These are phyloP conservation scores for Penicillium expansum DNA, from an alignment of 2,329 filamentous ascomycete genomes.

Conservation along the genomic window DNA sequence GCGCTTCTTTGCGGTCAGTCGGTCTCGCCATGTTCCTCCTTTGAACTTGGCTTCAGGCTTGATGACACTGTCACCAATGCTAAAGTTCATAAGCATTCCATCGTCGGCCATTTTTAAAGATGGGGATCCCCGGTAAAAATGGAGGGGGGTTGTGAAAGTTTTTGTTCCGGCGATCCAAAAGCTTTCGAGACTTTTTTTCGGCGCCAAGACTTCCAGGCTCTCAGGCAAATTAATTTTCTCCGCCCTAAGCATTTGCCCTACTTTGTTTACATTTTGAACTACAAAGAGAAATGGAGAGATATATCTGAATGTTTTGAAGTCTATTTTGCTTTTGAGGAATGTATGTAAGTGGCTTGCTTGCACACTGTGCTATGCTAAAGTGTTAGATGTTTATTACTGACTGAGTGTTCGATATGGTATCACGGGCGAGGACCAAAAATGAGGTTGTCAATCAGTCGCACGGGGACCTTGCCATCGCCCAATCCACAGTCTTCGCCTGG, in stretches of 20 bases:
- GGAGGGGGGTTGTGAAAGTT: constrained; percentile 2
- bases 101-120: constrained; percentile 74
- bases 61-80: constrained; percentile 66
- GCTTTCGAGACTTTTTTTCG: constrained; percentile 27
- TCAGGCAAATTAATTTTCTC: constrained; percentile 36
- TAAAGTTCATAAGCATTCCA: constrained; percentile 92
- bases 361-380: not conserved
- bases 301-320: constrained; percentile 5
- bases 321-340: not conserved
- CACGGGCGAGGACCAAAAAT: constrained; percentile 54
- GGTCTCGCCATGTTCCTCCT: constrained; percentile 90
- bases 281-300: not conserved
- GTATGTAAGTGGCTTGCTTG: not conserved
- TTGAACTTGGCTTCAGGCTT: constrained; percentile 65
- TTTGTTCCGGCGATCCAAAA: constrained; percentile 11
- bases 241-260: constrained; percentile 35
- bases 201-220: constrained; percentile 21
- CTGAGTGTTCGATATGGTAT: not conserved
- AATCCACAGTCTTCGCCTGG: constrained; percentile 68
- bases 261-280: constrained; percentile 23
- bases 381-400: not conserved
- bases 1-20: constrained; percentile 73
- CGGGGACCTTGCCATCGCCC: constrained; percentile 69
- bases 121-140: constrained; percentile 3
- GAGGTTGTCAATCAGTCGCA: constrained; percentile 92